Base-by-base conservation (phyloP, 2,329 filamentous ascomycete species). In the Fusarium musae region DNA sequence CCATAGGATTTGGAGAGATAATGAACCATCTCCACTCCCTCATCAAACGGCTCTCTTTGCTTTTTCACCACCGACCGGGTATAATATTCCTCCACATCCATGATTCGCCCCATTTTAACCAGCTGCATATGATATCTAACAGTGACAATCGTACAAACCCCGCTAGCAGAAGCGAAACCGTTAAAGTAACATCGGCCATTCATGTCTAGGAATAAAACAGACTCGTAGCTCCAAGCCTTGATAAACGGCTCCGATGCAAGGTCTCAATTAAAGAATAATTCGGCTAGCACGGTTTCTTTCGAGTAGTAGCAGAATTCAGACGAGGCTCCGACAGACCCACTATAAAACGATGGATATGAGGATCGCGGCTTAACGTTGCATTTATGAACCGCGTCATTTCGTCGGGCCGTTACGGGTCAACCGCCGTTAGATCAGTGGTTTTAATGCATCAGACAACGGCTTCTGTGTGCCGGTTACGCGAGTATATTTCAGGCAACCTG, bases 131-230 rank as follows among this genome's bases (percentile, higher is more conserved):
- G 23, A 46, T 21, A 46, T 46, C 17, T 46, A 23, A 46, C 23
- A 19, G 17, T 3, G 2, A 5, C 11, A 3, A 2, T 15, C 8
- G 17, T 28, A 13, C 2, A 16, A n/a, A 30, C 13, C 4, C 11
- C 16, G 1, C 47, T 30, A 17, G n/a, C 5, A 13, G 30, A 23
- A 50, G 16, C 26, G 16, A 23, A 50, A 17, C 21, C 30, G 21
- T 13, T 3, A 23, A 3, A 34, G 30, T 23, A 34, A 23, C 30
- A 34, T 50, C 30, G 26, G 6, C 26, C 26, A 26, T 26, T 26
- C 26, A 26, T 26, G 26, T 26, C 26, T 26, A 26, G 26, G 26
- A 26, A 26, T 26, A 26, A 26, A 26, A 26, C 26, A 26, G 26
- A 5, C 5, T 26, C 26, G 26, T 26, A 26, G 26, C 26, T 26